Evolutionary conservation across 495 filamentous ascomycete species (phyloP).

Genomic region (Tuber microsphaerosporum): DNA sequence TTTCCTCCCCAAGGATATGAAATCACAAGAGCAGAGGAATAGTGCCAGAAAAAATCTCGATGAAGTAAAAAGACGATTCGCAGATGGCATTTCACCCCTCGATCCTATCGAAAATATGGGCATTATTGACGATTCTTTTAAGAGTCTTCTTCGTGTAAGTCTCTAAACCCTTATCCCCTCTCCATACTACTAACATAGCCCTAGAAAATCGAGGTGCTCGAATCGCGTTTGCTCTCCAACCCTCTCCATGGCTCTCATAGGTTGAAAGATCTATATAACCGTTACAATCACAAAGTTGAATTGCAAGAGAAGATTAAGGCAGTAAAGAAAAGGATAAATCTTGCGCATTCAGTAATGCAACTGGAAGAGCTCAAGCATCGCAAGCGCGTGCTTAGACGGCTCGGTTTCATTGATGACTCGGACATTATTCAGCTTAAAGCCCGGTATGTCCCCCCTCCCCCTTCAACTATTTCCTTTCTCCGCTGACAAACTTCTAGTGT

Average conservation of each 20-base stretch:
- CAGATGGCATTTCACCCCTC: slow-evolving; percentile 79
- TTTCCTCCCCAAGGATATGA: slow-evolving; percentile 68
- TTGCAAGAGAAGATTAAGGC: slow-evolving; percentile 69
- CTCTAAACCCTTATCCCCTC: background rate
- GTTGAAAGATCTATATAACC: slow-evolving; percentile 70
- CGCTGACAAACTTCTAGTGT: slow-evolving; percentile 49
- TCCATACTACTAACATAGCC: background rate
- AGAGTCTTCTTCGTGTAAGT: slow-evolving; percentile 71
- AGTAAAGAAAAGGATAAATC: slow-evolving; percentile 74
- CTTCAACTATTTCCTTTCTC: background rate
- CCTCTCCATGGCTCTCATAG: slow-evolving; percentile 83
- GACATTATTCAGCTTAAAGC: slow-evolving; percentile 95
- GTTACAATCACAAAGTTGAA: slow-evolving; percentile 74
- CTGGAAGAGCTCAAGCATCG: slow-evolving; percentile 91
- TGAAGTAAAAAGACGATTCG: slow-evolving; percentile 75
- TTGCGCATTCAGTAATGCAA: slow-evolving; percentile 77
- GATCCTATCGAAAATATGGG: slow-evolving; percentile 94
- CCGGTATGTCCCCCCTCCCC: slow-evolving; percentile 35
- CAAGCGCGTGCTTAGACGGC: slow-evolving; percentile 91
- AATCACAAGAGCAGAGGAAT: slow-evolving; percentile 55
- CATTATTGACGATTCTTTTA: slow-evolving; percentile 85
- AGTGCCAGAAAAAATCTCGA: slow-evolving; percentile 59
- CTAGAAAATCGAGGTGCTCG: slow-evolving; percentile 90
- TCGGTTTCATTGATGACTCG: slow-evolving; percentile 87
- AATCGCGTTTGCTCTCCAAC: slow-evolving; percentile 80